These are phyloP conservation scores for Wakefieldia striispora DNA, from an alignment of 768 basidiomycete genomes.

Conservation along the genomic window DNA sequence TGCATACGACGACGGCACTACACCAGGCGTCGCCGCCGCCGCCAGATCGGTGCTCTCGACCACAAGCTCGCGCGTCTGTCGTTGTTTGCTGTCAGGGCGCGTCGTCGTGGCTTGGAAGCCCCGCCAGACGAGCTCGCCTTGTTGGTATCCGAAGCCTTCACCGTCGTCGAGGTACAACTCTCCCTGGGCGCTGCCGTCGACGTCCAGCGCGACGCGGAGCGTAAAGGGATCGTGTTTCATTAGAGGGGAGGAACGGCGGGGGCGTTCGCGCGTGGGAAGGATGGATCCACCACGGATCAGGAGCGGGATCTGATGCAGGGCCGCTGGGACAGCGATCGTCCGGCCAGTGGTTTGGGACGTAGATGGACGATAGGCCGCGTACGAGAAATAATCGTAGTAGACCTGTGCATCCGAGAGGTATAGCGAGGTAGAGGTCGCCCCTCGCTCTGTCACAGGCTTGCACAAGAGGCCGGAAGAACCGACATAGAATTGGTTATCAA, in stretches of 20 bases:
- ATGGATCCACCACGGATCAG: slow-evolving; percentile 91
- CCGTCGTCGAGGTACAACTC: slow-evolving; percentile 97
- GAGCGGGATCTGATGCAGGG: slow-evolving; percentile 76
- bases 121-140: slow-evolving; percentile 85
- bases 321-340: slow-evolving; percentile 73
- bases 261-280: slow-evolving; percentile 81
- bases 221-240: slow-evolving; percentile 96
- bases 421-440: slow-evolving; percentile 62
- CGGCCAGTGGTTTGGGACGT: slow-evolving; percentile 48
- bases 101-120: slow-evolving; percentile 58
- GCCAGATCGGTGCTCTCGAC: slow-evolving; percentile 55
- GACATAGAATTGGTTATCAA: slow-evolving; percentile 95
- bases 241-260: slow-evolving; percentile 77
- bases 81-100: slow-evolving; percentile 4
- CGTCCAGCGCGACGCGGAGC: slow-evolving; percentile 75
- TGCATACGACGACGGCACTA: slow-evolving; percentile 45
- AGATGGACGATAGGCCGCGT: slow-evolving; percentile 63
- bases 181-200: slow-evolving; percentile 58
- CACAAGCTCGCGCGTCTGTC: slow-evolving; percentile 39
- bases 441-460: slow-evolving; percentile 83
- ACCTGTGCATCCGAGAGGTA: slow-evolving; percentile 90
- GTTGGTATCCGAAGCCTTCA: slow-evolving; percentile 68
- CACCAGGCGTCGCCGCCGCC: slow-evolving; percentile 49
- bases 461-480: slow-evolving; percentile 86
- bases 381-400: slow-evolving; percentile 92